Evolutionary conservation across 192 early-diverging fungal species (phyloP), one percentile per base, ranked within the genome.

Genomic region (Pilobolus umbonatus): DNA sequence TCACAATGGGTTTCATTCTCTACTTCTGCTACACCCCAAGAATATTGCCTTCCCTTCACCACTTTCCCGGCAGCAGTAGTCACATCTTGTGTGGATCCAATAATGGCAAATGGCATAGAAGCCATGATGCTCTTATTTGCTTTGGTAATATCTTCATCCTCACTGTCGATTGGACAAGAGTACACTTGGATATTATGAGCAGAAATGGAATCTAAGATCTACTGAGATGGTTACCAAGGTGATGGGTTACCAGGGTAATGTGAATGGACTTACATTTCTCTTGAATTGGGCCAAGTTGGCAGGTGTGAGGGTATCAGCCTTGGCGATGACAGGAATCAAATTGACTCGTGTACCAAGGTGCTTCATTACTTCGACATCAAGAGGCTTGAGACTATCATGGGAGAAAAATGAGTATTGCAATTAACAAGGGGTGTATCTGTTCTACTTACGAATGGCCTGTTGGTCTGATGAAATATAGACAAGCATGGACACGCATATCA

Each of bases 1-100:
- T 98, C 96, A 77, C 90, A 94, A 75, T 98, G 96, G 7, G 80
- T 79, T 65, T 94, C 89, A 68, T 95, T 92, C 67, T 99, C 96
- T 24, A 99, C 96, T 77, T 98, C 92, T 61, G 95, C 88, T 31
- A 94, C 79, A 44, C 95, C 95, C 90, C 91, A 97, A 22, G 92
- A 87, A 60, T 95, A 95, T 46, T 86, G 70, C 35, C 96, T 83
- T 10, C 94, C 96, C 21, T 89, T 83, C 25, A 98, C 95, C n/a
- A 73, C 73, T 48, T 91, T 88, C 17, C 96, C 95, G 71, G 94
- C 93, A 14, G 79, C 55, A 15, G 90, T 85, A 46, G 85, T 85
- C 15, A 98, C 88, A 44, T 81, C 78, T 61, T 86, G 84, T 64
- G 93, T 90, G 52, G 86, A 88, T 38, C 96, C 96, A 56, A 98